Conservation (phyloP, 179 eudicot species). For the Spergularia azorica region DNA sequence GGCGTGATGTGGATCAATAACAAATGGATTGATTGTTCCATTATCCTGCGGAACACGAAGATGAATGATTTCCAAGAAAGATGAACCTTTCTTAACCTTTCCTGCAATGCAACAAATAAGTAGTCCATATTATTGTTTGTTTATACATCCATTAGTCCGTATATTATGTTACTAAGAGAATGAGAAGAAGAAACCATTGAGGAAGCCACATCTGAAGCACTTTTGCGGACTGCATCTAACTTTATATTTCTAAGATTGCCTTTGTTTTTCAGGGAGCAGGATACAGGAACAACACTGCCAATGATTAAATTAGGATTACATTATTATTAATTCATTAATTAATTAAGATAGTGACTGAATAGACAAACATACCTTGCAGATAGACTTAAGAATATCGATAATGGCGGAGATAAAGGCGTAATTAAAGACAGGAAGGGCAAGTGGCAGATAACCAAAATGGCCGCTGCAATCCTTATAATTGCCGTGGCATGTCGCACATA, state of each 20-base stretch:
- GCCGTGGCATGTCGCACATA: constrained; percentile 71
- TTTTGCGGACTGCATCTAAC: constrained; percentile 56
- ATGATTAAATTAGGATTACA: too few species aligned
- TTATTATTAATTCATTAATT: too few species aligned
- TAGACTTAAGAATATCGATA: constrained; percentile 79
- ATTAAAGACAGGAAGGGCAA: constrained; percentile 80
- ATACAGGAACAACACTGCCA: constrained; percentile 64
- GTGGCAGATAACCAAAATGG: constrained; percentile 77
- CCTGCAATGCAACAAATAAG: constrained; percentile 34
- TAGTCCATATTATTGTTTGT: not conserved
- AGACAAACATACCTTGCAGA: constrained; percentile 70
- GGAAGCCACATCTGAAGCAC: constrained; percentile 69
- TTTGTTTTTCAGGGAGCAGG: constrained; percentile 55
- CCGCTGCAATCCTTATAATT: constrained; percentile 71
- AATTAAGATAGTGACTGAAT: not conserved
- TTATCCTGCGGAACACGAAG: constrained; percentile 46
- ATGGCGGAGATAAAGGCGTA: constrained; percentile 64
- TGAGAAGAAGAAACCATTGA: constrained; percentile 49
- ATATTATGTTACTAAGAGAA: not conserved
- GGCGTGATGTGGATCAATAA: constrained; percentile 53
- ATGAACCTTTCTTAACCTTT: constrained; percentile 62
- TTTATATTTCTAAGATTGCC: constrained; percentile 50
- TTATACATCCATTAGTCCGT: too few species aligned
- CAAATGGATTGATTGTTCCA: constrained; percentile 24
- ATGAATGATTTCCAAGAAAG: constrained; percentile 46